A percentile compares a stretch with the other conserved stretches of the same genome.
Conservation (phyloP, 805 yeast species). For the Starmerella cellae region DNA sequence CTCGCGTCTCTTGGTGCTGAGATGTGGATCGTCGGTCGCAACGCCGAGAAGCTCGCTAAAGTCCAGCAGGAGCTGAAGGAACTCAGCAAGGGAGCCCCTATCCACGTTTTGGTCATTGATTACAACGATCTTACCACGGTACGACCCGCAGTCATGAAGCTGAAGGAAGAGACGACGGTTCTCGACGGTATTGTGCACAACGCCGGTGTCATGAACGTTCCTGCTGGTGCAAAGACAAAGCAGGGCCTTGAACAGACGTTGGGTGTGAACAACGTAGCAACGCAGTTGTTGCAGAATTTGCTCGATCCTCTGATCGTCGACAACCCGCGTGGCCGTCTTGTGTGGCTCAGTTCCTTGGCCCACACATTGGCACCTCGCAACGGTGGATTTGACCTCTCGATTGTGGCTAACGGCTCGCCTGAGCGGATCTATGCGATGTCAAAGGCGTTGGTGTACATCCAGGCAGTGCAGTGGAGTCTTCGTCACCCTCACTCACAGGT, state of each 20-base stretch:
- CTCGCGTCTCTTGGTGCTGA: conserved; percentile 23
- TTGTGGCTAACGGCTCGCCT: conserved; percentile 20
- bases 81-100: conserved; percentile 19
- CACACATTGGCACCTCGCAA: conserved; percentile 23
- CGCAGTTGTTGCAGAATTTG: conserved; percentile 32
- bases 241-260: conserved; percentile 38
- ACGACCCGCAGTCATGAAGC: conserved; percentile 17
- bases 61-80: conserved; percentile 25
- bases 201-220: conserved; percentile 24
- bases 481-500: conserved; percentile 26
- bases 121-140: conserved; percentile 20
- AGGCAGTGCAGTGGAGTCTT: conserved; percentile 29
- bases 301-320: conserved; percentile 29
- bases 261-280: conserved; percentile 38
- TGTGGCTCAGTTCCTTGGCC: conserved; percentile 36
- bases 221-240: conserved; percentile 27
- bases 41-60: conserved; percentile 24
- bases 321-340: conserved; percentile 31
- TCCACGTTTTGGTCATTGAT: conserved; percentile 19
- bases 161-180: conserved; percentile 5
- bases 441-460: conserved; percentile 33
- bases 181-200: conserved; percentile 22
- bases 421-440: conserved; percentile 31
- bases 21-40: conserved; percentile 31
- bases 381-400: conserved; percentile 29